phyloP scores from a whole-genome alignment of 208 protist genomes.

The Wallacemonas sp. region DNA sequence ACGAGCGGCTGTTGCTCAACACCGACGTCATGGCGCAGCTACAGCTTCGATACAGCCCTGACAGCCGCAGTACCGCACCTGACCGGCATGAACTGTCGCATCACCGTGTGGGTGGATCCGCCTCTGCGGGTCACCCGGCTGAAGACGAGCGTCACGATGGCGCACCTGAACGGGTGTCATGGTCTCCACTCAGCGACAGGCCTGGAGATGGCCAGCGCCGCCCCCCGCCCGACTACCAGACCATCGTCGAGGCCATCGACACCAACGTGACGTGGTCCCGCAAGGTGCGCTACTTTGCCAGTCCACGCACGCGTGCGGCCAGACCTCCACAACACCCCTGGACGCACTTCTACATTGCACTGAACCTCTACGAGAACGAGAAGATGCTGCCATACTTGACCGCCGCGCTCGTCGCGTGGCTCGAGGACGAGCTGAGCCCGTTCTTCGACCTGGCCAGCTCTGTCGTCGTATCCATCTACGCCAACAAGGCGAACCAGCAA shows the following conservation, averaged over 20 bases:
- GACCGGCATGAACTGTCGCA: no score
- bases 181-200: no score
- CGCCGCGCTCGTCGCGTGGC: conserved; percentile 53
- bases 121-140: no score
- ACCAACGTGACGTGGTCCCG: background rate
- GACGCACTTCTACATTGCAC: conserved; percentile 64
- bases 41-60: background rate
- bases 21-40: background rate
- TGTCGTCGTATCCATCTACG: conserved; percentile 73
- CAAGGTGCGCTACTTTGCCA: conserved; percentile 24
- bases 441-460: conserved; percentile 27
- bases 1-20: background rate
- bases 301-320: conserved; percentile 18
- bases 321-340: conserved; percentile 43
- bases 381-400: conserved; percentile 58
- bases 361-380: conserved; percentile 80
- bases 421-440: conserved; percentile 64
- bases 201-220: no score
- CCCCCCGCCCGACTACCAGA: background rate
- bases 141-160: no score
- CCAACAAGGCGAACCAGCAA: conserved; percentile 19
- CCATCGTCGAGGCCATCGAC: background rate
- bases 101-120: background rate
- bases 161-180: no score
- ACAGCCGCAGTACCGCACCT: no score